Conservation (phyloP, 495 filamentous ascomycete species). For the Platismatia glauca region DNA sequence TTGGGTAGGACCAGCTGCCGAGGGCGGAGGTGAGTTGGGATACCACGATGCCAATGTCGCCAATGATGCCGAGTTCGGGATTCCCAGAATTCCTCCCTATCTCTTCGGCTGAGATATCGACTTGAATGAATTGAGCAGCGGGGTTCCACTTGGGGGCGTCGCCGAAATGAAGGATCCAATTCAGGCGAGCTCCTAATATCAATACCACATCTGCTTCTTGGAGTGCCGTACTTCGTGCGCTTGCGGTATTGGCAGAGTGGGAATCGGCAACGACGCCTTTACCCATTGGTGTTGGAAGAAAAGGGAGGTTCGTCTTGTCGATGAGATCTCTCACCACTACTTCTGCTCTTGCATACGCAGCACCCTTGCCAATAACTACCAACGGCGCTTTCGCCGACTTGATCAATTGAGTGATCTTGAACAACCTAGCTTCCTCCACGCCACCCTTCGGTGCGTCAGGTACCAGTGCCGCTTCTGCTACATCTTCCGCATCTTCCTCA, state of each 20-base stretch:
- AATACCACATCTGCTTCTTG: conserved; percentile 51
- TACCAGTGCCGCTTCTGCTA: conserved; percentile 23
- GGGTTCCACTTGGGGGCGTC: conserved; percentile 49
- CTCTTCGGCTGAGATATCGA: conserved; percentile 51
- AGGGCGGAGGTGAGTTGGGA: conserved; percentile 38
- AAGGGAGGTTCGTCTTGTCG: conserved; percentile 43
- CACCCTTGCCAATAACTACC: conserved; percentile 53
- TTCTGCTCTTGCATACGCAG: conserved; percentile 51
- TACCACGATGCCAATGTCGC: conserved; percentile 46
- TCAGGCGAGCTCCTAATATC: conserved; percentile 51
- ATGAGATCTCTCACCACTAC: conserved; percentile 40
- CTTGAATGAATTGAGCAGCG: conserved; percentile 47
- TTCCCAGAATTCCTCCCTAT: conserved; percentile 42
- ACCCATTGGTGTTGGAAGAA: conserved; percentile 56
- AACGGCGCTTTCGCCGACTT: conserved; percentile 46
- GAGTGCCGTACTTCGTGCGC: conserved; percentile 50
- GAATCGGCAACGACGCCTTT: conserved; percentile 54
- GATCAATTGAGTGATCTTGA: conserved; percentile 39
- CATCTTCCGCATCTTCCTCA: conserved; percentile 15
- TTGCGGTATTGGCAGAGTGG: conserved; percentile 45
- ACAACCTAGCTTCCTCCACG: conserved; percentile 37
- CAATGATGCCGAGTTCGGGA: conserved; percentile 41
- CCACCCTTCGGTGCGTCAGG: conserved; percentile 35
- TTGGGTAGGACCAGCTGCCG: conserved; percentile 36
- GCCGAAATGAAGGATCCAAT: conserved; percentile 59